Evolutionary conservation across 2,329 filamentous ascomycete genomes (phyloP).

Genomic region (Daldinia eschscholtzii): DNA sequence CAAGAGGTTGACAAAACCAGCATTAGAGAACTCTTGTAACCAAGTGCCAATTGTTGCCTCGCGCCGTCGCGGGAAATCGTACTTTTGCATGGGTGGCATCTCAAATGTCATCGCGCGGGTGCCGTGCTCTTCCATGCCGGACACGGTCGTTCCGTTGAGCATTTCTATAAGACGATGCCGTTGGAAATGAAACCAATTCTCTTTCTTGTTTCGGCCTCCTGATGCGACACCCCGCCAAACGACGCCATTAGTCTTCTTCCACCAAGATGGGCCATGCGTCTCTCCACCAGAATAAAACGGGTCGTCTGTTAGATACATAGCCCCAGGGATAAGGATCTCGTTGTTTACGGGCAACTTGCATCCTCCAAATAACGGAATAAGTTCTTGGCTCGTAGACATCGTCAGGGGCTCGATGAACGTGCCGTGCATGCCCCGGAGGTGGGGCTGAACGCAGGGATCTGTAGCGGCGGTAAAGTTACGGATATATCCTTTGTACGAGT

Average conservation of each 20-base stretch:
- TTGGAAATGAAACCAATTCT: conserved; percentile 77
- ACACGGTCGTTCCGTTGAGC: conserved; percentile 73
- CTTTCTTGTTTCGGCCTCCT: conserved; percentile 64
- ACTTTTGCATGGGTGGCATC: conserved; percentile 58
- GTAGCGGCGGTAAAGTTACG: conserved; percentile 67
- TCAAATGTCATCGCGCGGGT: conserved; percentile 62
- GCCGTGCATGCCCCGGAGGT: conserved; percentile 61
- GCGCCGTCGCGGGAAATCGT: conserved; percentile 57
- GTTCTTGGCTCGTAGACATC: conserved; percentile 62
- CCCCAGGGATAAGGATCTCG: conserved; percentile 71
- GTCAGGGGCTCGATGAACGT: conserved; percentile 66
- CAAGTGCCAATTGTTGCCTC: conserved; percentile 47
- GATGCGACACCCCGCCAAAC: conserved; percentile 76
- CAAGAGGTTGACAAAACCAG: conserved; percentile 49
- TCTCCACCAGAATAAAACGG: conserved; percentile 69
- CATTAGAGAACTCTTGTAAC: conserved; percentile 47
- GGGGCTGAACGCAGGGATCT: conserved; percentile 68
- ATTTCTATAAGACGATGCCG: conserved; percentile 78
- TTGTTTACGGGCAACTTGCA: conserved; percentile 71
- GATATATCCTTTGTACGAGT: conserved; percentile 61
- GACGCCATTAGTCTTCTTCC: conserved; percentile 65
- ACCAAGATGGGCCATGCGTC: conserved; percentile 68
- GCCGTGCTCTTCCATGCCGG: conserved; percentile 58
- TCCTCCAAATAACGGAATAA: conserved; percentile 70
- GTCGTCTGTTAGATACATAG: conserved; percentile 72